Evolutionary conservation across 257 asterid species (phyloP), one percentile per base, ranked within the genome.

Genomic region (Schizonepeta tenuifolia): DNA sequence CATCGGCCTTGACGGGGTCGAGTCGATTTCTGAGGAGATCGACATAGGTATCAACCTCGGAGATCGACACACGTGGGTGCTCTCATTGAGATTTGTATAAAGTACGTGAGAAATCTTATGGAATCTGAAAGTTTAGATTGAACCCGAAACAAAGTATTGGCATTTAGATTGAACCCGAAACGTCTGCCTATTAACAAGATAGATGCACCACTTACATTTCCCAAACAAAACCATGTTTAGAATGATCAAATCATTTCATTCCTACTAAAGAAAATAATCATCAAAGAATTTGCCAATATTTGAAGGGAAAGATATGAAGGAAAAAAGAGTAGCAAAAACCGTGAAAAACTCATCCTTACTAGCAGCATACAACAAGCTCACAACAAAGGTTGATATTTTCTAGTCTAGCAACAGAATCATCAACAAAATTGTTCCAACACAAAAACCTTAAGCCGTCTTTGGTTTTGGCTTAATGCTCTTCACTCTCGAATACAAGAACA

Each of bases 401-500:
- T 76, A 75, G 31, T 75, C 86, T 82, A 71, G 61, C 56, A 69
- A 58, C 77, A 69, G 10, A 74, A 72, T 46, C 69, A 74, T 75
- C 86, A 79, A 65, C 76, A 83, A 81, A 81, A 81, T 41, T 75
- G 78, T 35, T 67, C 26, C 18, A 75, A 64, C 55, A 28, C 33
- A 14, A 35, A 54, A 69, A 60, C 53, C 60, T 83, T 73, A 88
- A 72, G 88, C 91, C 75, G 80, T 61, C 81, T 92, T 90, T 13
- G 90, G 80, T 91, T 90, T 92, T 1, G 90, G 85, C 78, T 86
- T 89, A 63, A 90, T 85, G 62, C 96, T 77, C 83, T 88, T 91
- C 83, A 88, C 91, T 77, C 98, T 91, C 8, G 98, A 91, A 76
- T 94, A 94, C 78, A 89, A 78, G 91, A 94, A 94, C 66, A 94